Base-by-base conservation (phyloP, 176 grass and related monocot genomes). In the Phoenix roebelenii region DNA sequence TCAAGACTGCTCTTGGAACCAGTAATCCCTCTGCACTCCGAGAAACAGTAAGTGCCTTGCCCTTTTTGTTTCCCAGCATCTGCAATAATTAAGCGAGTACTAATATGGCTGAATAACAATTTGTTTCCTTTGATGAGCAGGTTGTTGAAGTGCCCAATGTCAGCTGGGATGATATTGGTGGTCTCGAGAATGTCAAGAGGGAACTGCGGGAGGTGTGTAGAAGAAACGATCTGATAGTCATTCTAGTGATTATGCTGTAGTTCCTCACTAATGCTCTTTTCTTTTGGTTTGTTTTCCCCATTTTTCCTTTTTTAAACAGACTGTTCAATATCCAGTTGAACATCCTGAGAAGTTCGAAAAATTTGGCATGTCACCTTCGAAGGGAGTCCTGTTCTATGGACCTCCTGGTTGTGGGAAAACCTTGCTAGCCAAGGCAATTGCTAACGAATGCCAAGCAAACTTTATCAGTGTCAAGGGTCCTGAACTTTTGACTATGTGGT, bases 301-400 rank as follows among this genome's bases (percentile, higher is more conserved):
- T 44, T 44, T 44, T 6, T 2, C 35, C 35, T 2, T 44, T 44
- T 44, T 44, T 44, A 14, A 44, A 44, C 35, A 92, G 89, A 94
- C 84, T 25, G 84, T 94, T 67, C 89, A 94, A 71, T 94, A 88
- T 67, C 89, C 84, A 10, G 89, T 88, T 56, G 89, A 94, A 51
- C 89, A 94, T 60, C 84, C 89, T 0, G 89, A 94, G 71, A 94
- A 94, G 57, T 94, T 94, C 3, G 89, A 94, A 66, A 94, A 88
- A 64, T 94, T 94, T 67, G 89, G 89, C 7, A 94, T 94, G 89
- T 87, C 84, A 18, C 89, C 89, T 4, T 94, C 84, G 0, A 94
- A 94, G 66, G 89, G 89, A 55, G 89, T 94, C 69, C 59, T 94
- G 25, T 94, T 94, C 63, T 94, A 94, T 70, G 89, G 89, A 12